Evolutionary conservation across 805 yeast genomes (phyloP).

Genomic region (Tetrapisispora phaffii): DNA sequence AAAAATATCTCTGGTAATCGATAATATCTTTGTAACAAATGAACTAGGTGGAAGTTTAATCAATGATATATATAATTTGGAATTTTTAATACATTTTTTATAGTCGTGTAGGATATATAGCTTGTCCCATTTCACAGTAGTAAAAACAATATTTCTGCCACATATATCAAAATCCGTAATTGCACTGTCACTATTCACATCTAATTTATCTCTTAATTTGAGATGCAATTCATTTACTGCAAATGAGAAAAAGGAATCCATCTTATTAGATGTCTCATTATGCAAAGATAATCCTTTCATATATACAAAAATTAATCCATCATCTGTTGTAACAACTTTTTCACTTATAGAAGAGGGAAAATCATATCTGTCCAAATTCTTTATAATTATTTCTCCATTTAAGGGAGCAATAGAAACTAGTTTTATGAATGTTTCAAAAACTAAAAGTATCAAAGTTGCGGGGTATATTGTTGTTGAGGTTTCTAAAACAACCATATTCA

Average conservation of each 20-base stretch:
- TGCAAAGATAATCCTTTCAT: neutral
- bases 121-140: conserved; percentile 5
- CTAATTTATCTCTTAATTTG: conserved; percentile 1
- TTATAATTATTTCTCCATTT: conserved; percentile 9
- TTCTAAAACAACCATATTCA: conserved; percentile 8
- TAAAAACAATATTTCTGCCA: conserved; percentile 9
- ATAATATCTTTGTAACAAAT: conserved; percentile 3
- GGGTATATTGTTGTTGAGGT: neutral
- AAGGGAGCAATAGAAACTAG: conserved; percentile 11
- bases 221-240: neutral
- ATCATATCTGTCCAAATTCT: conserved; percentile 3
- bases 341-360: conserved; percentile 3
- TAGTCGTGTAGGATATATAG: conserved; percentile 9
- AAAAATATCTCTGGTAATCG: conserved; percentile 7
- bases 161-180: conserved; percentile 10
- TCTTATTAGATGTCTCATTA: neutral
- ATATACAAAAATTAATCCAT: conserved; percentile 1
- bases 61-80: neutral
- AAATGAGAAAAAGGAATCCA: neutral
- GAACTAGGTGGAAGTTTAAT: conserved; percentile 5
- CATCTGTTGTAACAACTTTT: conserved; percentile 2
- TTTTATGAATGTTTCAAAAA: conserved; percentile 11
- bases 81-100: neutral
- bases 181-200: conserved; percentile 8
- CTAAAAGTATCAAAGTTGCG: conserved; percentile 7